Evolutionary conservation across 1,284 basidiomycete species (phyloP).

Genomic region (Ganoderma multipileum): DNA sequence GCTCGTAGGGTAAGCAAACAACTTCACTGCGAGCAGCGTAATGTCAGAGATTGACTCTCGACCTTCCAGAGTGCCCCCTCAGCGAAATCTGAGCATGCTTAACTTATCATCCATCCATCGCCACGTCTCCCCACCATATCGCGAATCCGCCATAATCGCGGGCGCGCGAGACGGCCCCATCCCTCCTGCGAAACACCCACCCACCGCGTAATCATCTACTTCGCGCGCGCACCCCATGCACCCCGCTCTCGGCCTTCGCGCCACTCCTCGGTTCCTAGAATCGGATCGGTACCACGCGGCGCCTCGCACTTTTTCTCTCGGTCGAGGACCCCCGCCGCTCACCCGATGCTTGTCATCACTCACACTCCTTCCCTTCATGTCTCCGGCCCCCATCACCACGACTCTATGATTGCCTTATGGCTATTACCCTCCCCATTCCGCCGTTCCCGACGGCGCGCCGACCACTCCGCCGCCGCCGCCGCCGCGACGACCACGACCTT

Average conservation of each 20-base stretch:
- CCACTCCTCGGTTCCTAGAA: background rate
- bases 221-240: background rate
- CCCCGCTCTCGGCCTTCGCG: background rate
- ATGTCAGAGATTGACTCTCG: background rate
- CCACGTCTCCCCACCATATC: conserved; percentile 19
- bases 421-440: conserved; percentile 2
- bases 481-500: background rate
- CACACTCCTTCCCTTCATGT: conserved; percentile 26
- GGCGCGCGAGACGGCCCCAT: conserved; percentile 13
- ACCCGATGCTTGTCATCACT: conserved; percentile 13
- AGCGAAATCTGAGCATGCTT: background rate
- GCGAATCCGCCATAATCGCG: conserved; percentile 24
- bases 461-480: background rate
- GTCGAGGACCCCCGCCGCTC: conserved; percentile 11
- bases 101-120: conserved; percentile 3
- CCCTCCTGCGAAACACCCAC: conserved; percentile 11
- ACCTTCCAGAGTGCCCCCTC: conserved; percentile 1
- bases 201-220: background rate
- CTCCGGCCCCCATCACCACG: conserved; percentile 6
- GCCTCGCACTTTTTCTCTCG: conserved; percentile 21
- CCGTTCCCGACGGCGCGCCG: background rate
- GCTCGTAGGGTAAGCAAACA: conserved; percentile 10
- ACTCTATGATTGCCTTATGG: conserved; percentile 10
- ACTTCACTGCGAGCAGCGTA: background rate
- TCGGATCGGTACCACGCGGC: conserved; percentile 9